Evolutionary conservation across 208 protist genomes (phyloP).

Genomic region (Crithidia mellificae): DNA sequence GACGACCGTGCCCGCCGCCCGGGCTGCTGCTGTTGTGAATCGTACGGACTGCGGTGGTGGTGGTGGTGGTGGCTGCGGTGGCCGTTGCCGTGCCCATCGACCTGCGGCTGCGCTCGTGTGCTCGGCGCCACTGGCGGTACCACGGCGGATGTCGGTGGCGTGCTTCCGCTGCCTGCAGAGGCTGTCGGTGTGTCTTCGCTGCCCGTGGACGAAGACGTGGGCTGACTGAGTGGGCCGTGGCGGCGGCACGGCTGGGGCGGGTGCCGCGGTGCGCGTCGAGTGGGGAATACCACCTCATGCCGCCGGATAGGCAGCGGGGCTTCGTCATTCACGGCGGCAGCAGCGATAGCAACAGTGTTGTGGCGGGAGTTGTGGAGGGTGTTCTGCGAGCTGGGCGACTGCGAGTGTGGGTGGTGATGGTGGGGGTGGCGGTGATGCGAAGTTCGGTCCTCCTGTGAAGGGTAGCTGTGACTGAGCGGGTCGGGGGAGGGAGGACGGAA

Average conservation of each 20-base stretch:
- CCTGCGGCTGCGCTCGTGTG: neutral
- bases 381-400: too few relatives aligned
- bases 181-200: neutral
- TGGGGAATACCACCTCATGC: slow-evolving; percentile 3
- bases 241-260: neutral
- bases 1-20: slow-evolving; percentile 2
- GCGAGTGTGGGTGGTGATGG: neutral
- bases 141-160: neutral
- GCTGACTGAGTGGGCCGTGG: too few relatives aligned
- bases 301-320: neutral
- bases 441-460: neutral
- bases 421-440: neutral
- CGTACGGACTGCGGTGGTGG: too few relatives aligned
- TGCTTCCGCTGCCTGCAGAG: neutral
- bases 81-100: neutral
- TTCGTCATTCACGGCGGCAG: neutral
- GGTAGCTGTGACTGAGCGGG: neutral
- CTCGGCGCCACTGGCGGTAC: neutral
- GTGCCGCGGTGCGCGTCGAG: neutral
- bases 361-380: too few relatives aligned
- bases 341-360: too few relatives aligned
- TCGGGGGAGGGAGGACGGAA: slow-evolving; percentile 6
- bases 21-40: too few relatives aligned
- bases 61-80: neutral
- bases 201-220: neutral